A percentile compares a stretch with the other conserved stretches of the same genome.
phyloP scores from a whole-genome alignment of 495 filamentous ascomycete genomes.

The Pseudomonodictys pantanalensis region DNA sequence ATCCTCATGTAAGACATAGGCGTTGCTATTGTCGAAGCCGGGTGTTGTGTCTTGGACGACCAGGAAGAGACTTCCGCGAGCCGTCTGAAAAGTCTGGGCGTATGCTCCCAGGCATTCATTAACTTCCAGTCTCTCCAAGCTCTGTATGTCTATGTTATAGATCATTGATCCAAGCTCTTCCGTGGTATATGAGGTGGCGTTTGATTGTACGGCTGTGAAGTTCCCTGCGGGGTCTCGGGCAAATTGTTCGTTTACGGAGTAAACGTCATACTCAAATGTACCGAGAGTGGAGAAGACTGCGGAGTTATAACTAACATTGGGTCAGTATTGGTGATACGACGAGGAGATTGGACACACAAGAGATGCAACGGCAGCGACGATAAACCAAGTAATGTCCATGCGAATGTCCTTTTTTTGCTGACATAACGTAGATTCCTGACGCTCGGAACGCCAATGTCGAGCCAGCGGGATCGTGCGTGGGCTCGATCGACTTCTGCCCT shows the following conservation, averaged over 20 bases:
- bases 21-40: not conserved
- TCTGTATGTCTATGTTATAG: not conserved
- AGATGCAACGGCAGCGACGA: slow-evolving; percentile 37
- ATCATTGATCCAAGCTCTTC: no score
- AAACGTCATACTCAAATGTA: slow-evolving; percentile 45
- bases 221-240: no score
- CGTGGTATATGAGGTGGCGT: no score
- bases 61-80: not conserved
- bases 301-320: slow-evolving; percentile 32
- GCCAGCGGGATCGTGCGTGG: slow-evolving; percentile 26
- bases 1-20: not conserved
- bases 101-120: slow-evolving; percentile 2
- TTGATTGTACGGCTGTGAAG: no score
- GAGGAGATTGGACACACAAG: slow-evolving; percentile 23
- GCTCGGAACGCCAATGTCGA: slow-evolving; percentile 39
- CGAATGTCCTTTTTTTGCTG: not conserved
- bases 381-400: slow-evolving; percentile 29
- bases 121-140: not conserved
- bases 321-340: not conserved
- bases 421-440: slow-evolving; percentile 33
- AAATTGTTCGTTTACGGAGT: slow-evolving; percentile 34
- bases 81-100: not conserved
- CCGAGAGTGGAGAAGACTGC: slow-evolving; percentile 35
- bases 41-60: not conserved
- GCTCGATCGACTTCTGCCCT: slow-evolving; percentile 35